These are phyloP conservation scores for Choanephora cucurbitarum DNA, from an alignment of 371 early-diverging fungal genomes.

Conservation along the genomic window DNA sequence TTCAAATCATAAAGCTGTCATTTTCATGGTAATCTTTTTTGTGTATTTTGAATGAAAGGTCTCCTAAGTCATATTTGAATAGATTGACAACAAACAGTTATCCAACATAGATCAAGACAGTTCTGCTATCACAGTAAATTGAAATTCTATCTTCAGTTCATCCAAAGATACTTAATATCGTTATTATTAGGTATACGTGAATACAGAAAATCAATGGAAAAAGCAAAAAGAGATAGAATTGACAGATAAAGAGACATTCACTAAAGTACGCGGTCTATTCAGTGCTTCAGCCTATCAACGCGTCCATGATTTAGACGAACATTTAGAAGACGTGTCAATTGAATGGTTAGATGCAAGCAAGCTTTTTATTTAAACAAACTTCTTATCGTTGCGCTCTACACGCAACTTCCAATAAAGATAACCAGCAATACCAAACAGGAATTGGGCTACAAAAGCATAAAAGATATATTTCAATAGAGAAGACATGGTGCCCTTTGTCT, in stretches of 20 bases:
- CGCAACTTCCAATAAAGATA: constrained; percentile 51
- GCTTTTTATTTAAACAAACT: constrained; percentile 30
- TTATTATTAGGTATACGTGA: constrained; percentile 52
- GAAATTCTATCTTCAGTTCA: too few species aligned
- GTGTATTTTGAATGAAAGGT: too few species aligned
- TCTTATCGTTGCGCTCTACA: constrained; percentile 48
- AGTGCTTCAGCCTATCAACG: constrained; percentile 44
- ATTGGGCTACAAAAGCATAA: constrained; percentile 42
- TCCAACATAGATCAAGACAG: constrained; percentile 21
- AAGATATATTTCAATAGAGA: constrained; percentile 39
- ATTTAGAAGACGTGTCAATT: constrained; percentile 65
- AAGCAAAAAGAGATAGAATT: constrained; percentile 34
- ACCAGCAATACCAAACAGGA: constrained; percentile 34
- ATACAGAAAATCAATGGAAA: constrained; percentile 54
- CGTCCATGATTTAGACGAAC: constrained; percentile 75
- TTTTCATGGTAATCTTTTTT: constrained; percentile 42
- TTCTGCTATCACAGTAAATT: constrained; percentile 36
- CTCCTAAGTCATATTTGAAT: too few species aligned
- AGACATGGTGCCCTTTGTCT: constrained; percentile 45
- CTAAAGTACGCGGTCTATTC: constrained; percentile 39
- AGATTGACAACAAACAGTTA: constrained; percentile 42
- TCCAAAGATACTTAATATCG: too few species aligned
- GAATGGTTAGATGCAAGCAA: constrained; percentile 63
- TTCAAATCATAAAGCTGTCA: constrained; percentile 30
- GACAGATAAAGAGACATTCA: constrained; percentile 33